Base-by-base conservation (phyloP, 108 stramenopile species). In the Cylindrotheca fusiformis region DNA sequence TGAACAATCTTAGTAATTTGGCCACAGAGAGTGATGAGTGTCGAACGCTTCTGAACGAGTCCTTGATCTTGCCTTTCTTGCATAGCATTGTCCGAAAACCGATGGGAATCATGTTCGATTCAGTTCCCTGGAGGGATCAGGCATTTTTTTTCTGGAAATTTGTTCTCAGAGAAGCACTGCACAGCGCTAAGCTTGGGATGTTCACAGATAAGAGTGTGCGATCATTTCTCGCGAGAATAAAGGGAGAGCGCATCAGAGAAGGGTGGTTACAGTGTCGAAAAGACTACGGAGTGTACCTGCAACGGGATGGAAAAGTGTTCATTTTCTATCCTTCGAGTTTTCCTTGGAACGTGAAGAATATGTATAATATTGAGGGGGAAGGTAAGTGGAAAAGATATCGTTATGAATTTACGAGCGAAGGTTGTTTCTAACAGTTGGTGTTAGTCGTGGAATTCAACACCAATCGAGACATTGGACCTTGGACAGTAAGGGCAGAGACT, bases 211-310 rank as follows among this genome's bases (percentile, higher is more conserved):
- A 88, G 56, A 84, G 82, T 55, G 83, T 86, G 8, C 57, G 68
- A 10, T 62, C 85, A 0, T 93, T 93, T 71, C 44, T 93, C 49
- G 61, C 76, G 41, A 71, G 82, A 18, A 60, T 79, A 12, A 56
- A 67, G 24, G 51, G 59, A 47, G 27, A 30, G 1, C 69, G 66
- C 28, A 19, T 78, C 1, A 74, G 67, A 54, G 76, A 76, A 52
- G 92, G 88, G 4, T 93, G 92, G 92, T 59, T 93, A 28, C 92
- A 93, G 60, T 93, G 92, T 75, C 84, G 92, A 20, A 83, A 81
- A 57, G 92, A 93, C 68, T 93, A 90, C 60, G 92, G 76, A 1
- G 92, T 93, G 4, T 90, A 83, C 45, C 69, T 93, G 10, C 69
- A 78, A 63, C 46, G 56, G 47, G 71, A 90, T 66, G 87, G 88